These are phyloP conservation scores for Trichoderma koningiopsis DNA, from an alignment of 2,329 filamentous ascomycete genomes.

Conservation along the genomic window DNA sequence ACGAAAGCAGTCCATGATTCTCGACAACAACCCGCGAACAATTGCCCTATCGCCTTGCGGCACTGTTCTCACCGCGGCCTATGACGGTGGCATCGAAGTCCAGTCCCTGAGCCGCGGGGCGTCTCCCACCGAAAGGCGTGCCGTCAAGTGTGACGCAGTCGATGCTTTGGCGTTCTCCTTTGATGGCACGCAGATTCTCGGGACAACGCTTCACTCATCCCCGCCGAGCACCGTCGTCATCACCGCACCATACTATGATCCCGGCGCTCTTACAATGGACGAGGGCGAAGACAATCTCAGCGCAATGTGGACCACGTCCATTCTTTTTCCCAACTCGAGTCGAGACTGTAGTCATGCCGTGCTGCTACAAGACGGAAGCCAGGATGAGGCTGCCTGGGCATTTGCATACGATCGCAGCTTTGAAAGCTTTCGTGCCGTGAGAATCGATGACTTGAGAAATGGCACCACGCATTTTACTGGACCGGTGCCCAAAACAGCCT, in stretches of 20 bases:
- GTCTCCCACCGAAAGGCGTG: conserved; percentile 66
- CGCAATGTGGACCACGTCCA: conserved; percentile 82
- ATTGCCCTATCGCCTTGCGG: conserved; percentile 82
- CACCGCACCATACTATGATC: conserved; percentile 78
- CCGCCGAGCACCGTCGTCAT: conserved; percentile 73
- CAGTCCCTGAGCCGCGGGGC: conserved; percentile 69
- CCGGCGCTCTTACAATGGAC: conserved; percentile 64
- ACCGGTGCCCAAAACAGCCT: conserved; percentile 56
- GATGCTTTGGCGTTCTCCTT: conserved; percentile 75
- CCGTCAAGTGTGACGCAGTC: conserved; percentile 77
- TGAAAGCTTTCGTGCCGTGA: conserved; percentile 76
- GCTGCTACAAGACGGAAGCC: conserved; percentile 61
- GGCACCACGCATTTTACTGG: conserved; percentile 80
- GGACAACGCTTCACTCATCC: conserved; percentile 67
- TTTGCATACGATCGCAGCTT: conserved; percentile 78
- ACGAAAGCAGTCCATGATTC: conserved; percentile 71
- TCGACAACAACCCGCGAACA: conserved; percentile 77
- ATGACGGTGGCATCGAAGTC: conserved; percentile 87
- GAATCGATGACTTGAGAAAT: conserved; percentile 72
- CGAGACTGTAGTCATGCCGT: conserved; percentile 77
- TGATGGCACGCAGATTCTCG: conserved; percentile 76
- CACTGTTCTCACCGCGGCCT: conserved; percentile 79
- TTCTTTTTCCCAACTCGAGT: conserved; percentile 80
- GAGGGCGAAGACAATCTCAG: conserved; percentile 71
- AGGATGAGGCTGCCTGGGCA: conserved; percentile 72